Evolutionary conservation across 768 basidiomycete species (phyloP).

Genomic region (Boletus bicolor): DNA sequence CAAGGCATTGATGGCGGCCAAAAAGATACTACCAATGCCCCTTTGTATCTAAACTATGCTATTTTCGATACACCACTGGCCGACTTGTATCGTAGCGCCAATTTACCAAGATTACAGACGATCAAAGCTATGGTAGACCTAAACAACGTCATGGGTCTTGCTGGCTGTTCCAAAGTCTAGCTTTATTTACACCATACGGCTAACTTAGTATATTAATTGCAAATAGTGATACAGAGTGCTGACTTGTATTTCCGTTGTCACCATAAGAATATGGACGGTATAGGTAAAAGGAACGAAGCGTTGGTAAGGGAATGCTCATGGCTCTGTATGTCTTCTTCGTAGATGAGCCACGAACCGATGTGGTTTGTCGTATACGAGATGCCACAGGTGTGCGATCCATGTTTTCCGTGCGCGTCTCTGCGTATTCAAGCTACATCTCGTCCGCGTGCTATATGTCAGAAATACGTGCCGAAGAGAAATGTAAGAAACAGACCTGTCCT

Average conservation of each 20-base stretch:
- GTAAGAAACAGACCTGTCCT: conserved; percentile 12
- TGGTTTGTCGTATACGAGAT: conserved; percentile 12
- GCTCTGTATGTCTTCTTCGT: conserved; percentile 5
- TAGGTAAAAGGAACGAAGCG: neutral
- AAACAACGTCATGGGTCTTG: conserved; percentile 52
- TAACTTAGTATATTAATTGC: conserved; percentile 3
- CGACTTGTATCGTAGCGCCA: conserved; percentile 42
- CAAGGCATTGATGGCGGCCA: conserved; percentile 45
- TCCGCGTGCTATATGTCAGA: neutral
- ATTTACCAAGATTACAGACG: conserved; percentile 32
- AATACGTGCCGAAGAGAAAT: neutral
- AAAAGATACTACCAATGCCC: conserved; percentile 20
- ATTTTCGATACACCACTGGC: conserved; percentile 46
- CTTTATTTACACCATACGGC: neutral
- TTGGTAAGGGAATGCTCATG: conserved; percentile 8
- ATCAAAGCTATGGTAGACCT: conserved; percentile 50
- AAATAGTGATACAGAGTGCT: neutral
- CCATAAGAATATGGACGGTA: neutral
- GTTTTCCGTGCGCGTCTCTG: conserved; percentile 2
- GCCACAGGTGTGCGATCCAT: conserved; percentile 15
- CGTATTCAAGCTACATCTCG: conserved; percentile 1
- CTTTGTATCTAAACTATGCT: conserved; percentile 55
- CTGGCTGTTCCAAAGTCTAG: conserved; percentile 54
- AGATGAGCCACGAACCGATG: conserved; percentile 11
- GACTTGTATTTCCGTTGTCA: neutral